Conservation (phyloP, 1,139 yeast genomes). For the Candida neerlandica region DNA sequence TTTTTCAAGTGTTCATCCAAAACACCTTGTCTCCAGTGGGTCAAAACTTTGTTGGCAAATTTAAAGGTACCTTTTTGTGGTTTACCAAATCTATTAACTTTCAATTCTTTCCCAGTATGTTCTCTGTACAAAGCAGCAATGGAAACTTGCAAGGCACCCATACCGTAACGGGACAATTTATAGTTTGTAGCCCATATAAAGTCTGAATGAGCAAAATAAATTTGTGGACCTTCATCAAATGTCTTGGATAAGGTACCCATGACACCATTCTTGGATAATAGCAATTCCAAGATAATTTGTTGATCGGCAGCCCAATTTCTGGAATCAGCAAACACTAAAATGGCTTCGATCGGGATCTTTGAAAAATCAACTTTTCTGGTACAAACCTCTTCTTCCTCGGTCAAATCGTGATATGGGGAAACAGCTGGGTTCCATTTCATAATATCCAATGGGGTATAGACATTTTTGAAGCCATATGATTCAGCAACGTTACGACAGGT, state of each 20-base stretch:
- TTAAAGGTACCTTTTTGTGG: constrained; percentile 84
- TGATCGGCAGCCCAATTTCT: constrained; percentile 92
- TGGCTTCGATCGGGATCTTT: constrained; percentile 65
- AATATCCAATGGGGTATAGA: constrained; percentile 75
- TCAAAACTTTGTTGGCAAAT: constrained; percentile 74
- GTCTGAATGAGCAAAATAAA: constrained; percentile 86
- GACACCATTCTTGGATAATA: constrained; percentile 72
- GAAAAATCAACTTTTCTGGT: constrained; percentile 67
- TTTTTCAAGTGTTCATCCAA: constrained; percentile 71
- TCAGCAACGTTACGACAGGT: constrained; percentile 80
- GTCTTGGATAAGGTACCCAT: constrained; percentile 79
- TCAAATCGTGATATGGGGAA: constrained; percentile 74
- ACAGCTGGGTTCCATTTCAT: constrained; percentile 87
- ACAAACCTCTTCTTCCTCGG: constrained; percentile 64
- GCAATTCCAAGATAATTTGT: constrained; percentile 77
- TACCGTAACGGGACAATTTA: constrained; percentile 77
- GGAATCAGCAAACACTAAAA: constrained; percentile 78
- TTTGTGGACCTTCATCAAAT: constrained; percentile 75
- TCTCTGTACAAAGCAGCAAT: constrained; percentile 80
- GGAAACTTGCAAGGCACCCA: constrained; percentile 88
- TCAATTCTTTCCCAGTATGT: constrained; percentile 76
- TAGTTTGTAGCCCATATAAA: constrained; percentile 89
- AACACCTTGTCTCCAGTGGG: constrained; percentile 77
- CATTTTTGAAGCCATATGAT: constrained; percentile 75
- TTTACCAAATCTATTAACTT: constrained; percentile 79